Evolutionary conservation across 1,284 basidiomycete genomes (phyloP).

Genomic region (Wolfiporia cocos): DNA sequence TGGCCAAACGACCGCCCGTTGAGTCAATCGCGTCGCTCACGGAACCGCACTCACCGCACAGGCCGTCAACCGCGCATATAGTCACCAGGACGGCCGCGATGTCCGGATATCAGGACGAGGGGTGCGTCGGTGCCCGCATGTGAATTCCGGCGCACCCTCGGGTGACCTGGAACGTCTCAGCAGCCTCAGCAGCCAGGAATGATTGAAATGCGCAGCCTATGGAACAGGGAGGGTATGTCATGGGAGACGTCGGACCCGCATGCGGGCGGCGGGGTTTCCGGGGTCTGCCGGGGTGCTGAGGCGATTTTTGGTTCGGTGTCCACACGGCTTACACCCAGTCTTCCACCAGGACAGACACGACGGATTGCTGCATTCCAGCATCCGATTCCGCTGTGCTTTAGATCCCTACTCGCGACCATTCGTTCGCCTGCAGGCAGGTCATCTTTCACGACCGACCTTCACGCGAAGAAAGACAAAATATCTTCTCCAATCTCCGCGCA

Average conservation of each 20-base stretch:
- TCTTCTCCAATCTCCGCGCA: conserved; percentile 36
- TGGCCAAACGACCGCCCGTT: too few relatives aligned
- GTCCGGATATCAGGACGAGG: too few relatives aligned
- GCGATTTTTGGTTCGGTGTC: conserved; percentile 28
- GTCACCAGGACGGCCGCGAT: too few relatives aligned
- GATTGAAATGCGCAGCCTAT: too few relatives aligned
- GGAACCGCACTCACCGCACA: too few relatives aligned
- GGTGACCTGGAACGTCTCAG: too few relatives aligned
- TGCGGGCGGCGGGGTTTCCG: conserved; percentile 9
- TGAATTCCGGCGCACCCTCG: too few relatives aligned
- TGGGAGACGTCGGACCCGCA: not conserved
- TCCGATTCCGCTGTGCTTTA: conserved; percentile 21
- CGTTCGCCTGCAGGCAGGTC: conserved; percentile 87
- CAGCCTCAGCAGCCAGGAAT: too few relatives aligned
- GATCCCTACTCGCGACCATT: conserved; percentile 31
- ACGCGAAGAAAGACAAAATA: conserved; percentile 45
- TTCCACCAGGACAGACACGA: conserved; percentile 29
- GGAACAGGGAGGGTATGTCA: too few relatives aligned
- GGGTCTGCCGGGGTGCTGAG: conserved; percentile 16
- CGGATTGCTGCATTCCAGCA: conserved; percentile 30
- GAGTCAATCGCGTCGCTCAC: too few relatives aligned
- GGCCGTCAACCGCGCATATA: too few relatives aligned
- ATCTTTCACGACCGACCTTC: conserved; percentile 72
- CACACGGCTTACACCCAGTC: conserved; percentile 23
- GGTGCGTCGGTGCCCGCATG: too few relatives aligned